phyloP scores from a whole-genome alignment of 352 stramenopile genomes.

The Pythium aquatile region DNA sequence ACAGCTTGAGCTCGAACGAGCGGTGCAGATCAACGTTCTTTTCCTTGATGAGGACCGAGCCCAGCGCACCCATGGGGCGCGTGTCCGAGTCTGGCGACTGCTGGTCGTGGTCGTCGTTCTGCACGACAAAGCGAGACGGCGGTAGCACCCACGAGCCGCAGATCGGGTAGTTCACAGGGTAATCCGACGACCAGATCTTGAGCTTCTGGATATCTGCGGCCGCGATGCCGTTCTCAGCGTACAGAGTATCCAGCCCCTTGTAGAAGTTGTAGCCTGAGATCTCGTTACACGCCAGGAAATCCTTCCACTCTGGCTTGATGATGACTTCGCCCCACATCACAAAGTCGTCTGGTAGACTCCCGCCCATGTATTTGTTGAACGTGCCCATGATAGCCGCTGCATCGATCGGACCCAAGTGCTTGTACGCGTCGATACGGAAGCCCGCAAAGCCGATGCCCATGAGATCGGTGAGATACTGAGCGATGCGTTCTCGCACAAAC shows the following conservation, averaged over 20 bases:
- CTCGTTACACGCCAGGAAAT: slow-evolving; percentile 44
- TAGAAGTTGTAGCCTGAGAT: slow-evolving; percentile 67
- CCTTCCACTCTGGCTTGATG: slow-evolving; percentile 38
- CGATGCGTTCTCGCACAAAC: slow-evolving; percentile 58
- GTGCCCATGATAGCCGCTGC: slow-evolving; percentile 45
- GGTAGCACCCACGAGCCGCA: slow-evolving; percentile 62
- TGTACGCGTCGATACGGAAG: slow-evolving; percentile 63
- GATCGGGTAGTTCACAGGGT: slow-evolving; percentile 49
- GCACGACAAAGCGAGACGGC: slow-evolving; percentile 56
- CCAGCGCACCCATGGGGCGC: slow-evolving; percentile 50
- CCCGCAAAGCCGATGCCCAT: slow-evolving; percentile 65
- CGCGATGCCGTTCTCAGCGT: slow-evolving; percentile 45
- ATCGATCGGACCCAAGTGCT: slow-evolving; percentile 61
- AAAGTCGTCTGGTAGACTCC: slow-evolving; percentile 56
- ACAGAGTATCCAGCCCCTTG: slow-evolving; percentile 45
- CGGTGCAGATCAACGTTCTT: slow-evolving; percentile 48
- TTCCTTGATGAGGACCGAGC: slow-evolving; percentile 54
- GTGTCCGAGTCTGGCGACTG: slow-evolving; percentile 44
- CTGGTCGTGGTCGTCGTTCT: slow-evolving; percentile 80
- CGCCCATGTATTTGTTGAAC: slow-evolving; percentile 58
- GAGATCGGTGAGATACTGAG: slow-evolving; percentile 69
- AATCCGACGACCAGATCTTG: slow-evolving; percentile 77
- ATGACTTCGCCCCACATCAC: slow-evolving; percentile 61
- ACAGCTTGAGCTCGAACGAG: slow-evolving; percentile 55
- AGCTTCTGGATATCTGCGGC: slow-evolving; percentile 56